phyloP scores from a whole-genome alignment of 257 asterid species.

The Solanum dulcamara region DNA sequence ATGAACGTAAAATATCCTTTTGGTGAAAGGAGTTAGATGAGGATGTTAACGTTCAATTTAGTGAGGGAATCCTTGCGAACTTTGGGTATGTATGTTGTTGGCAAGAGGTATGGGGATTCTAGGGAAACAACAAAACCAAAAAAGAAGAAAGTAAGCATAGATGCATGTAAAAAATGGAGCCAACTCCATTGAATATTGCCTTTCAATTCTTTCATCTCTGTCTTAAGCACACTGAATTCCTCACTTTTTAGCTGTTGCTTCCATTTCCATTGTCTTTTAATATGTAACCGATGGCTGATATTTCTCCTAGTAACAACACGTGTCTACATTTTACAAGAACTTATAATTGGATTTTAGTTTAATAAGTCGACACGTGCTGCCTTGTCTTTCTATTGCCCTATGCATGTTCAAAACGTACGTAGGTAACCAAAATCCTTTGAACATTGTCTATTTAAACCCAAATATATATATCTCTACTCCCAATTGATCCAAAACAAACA shows the following conservation, averaged over 20 bases:
- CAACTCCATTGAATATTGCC: neutral
- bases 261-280: neutral
- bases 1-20: neutral
- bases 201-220: neutral
- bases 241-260: neutral
- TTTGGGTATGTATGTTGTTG: neutral
- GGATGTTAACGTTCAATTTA: neutral
- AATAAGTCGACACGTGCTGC: conserved; percentile 21
- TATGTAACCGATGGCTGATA: neutral
- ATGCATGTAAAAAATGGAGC: neutral
- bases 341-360: neutral
- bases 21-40: neutral
- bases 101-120: neutral
- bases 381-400: conserved; percentile 20
- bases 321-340: neutral
- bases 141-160: neutral
- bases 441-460: neutral
- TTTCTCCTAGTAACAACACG: neutral
- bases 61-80: neutral
- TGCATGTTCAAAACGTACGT: conserved; percentile 39
- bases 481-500: neutral
- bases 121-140: neutral
- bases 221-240: neutral
- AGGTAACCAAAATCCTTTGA: neutral
- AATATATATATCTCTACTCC: too few relatives aligned